phyloP scores from a whole-genome alignment of 2,329 filamentous ascomycete species.

The Penicillium sp. region DNA sequence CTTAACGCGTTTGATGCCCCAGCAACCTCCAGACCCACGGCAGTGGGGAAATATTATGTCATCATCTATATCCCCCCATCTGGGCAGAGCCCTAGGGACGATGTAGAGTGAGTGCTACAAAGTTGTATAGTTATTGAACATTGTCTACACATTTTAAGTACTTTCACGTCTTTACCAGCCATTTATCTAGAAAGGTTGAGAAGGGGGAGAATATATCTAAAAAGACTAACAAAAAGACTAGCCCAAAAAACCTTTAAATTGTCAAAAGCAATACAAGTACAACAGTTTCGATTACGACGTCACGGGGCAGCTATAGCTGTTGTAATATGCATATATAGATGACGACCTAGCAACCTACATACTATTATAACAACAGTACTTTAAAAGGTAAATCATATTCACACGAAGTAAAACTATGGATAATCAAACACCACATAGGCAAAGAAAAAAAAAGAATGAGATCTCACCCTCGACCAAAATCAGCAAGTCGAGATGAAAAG shows the following conservation, averaged over 20 bases:
- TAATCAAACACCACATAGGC: constrained; percentile 17
- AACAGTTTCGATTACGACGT: background rate
- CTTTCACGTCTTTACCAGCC: no score
- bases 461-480: background rate
- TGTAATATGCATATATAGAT: background rate
- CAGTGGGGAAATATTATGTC: constrained; percentile 13
- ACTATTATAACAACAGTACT: background rate
- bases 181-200: no score
- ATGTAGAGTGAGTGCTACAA: no score
- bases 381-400: constrained; percentile 22
- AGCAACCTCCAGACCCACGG: background rate
- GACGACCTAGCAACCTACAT: background rate
- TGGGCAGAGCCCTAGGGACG: no score
- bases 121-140: no score
- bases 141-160: no score
- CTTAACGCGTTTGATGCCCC: constrained; percentile 12
- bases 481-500: background rate
- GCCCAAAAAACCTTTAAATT: background rate
- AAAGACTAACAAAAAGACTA: no score
- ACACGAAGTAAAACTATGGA: constrained; percentile 21
- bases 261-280: background rate
- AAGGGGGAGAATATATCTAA: no score
- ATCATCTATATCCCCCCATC: background rate
- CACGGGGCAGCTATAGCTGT: background rate
- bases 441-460: constrained; percentile 1